Conservation (phyloP, 139 green algal genomes). For the Choricystis sp. region DNA sequence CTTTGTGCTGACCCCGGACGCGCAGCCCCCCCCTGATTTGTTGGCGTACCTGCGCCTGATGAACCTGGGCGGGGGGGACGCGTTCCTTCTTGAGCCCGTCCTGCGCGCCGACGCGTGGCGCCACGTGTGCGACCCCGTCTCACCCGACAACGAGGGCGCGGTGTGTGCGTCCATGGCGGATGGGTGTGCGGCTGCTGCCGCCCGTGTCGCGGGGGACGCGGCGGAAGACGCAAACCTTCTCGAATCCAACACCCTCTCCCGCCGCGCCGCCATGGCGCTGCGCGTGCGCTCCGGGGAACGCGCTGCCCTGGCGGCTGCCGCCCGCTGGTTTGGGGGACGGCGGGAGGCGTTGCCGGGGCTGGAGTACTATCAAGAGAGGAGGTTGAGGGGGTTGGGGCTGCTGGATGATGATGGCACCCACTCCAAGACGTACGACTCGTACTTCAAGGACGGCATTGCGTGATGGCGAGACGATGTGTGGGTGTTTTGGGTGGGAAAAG, state of each 20-base stretch:
- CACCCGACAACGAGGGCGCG: slow-evolving; percentile 57
- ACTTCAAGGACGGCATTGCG: slow-evolving; percentile 44
- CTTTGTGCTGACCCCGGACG: slow-evolving; percentile 29
- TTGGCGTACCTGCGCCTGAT: slow-evolving; percentile 68
- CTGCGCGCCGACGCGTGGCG: slow-evolving; percentile 64
- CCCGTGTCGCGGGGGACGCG: slow-evolving; percentile 28
- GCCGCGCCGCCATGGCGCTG: slow-evolving; percentile 27
- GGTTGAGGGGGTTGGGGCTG: slow-evolving; percentile 61
- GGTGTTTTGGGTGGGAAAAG: background rate
- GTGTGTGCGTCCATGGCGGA: slow-evolving; percentile 65
- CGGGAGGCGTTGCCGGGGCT: slow-evolving; percentile 39
- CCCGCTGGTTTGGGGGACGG: slow-evolving; percentile 54
- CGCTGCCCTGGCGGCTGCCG: slow-evolving; percentile 43
- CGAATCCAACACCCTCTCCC: slow-evolving; percentile 19
- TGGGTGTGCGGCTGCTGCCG: slow-evolving; percentile 13
- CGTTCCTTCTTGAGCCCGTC: slow-evolving; percentile 79
- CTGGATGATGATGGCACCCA: slow-evolving; percentile 53
- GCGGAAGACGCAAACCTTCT: slow-evolving; percentile 49
- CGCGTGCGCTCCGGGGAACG: slow-evolving; percentile 57
- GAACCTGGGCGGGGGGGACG: slow-evolving; percentile 46
- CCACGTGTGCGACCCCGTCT: slow-evolving; percentile 58
- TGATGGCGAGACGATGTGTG: slow-evolving; percentile 4
- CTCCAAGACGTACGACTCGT: slow-evolving; percentile 48
- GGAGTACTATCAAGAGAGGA: slow-evolving; percentile 68
- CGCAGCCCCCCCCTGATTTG: slow-evolving; percentile 30